phyloP scores from a whole-genome alignment of 2,329 filamentous ascomycete genomes.

The Scedosporium dehoogii region DNA sequence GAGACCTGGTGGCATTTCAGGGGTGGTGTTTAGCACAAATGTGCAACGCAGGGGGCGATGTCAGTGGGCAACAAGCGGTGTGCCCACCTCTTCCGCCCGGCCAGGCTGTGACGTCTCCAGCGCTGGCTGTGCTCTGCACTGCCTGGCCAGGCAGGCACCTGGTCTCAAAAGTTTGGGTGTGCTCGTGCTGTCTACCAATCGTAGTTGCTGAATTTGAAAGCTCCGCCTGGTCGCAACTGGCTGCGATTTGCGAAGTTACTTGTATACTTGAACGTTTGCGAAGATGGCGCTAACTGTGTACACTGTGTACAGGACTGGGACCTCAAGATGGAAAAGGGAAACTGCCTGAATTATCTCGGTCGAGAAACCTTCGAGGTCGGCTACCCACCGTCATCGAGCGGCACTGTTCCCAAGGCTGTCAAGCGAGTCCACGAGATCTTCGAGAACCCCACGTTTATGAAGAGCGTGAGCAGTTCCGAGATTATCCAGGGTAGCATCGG shows the following conservation, averaged over 20 bases:
- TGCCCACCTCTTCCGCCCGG: neutral
- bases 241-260: no score
- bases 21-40: neutral
- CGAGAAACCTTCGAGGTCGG: slow-evolving; percentile 41
- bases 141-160: neutral
- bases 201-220: no score
- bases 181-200: neutral
- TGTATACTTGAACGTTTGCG: no score
- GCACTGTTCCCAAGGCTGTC: slow-evolving; percentile 58
- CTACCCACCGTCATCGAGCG: slow-evolving; percentile 34
- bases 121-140: neutral
- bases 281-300: neutral
- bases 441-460: slow-evolving; percentile 60
- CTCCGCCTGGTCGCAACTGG: no score
- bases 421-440: slow-evolving; percentile 68
- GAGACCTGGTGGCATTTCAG: neutral
- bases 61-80: neutral
- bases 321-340: slow-evolving; percentile 53
- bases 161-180: neutral
- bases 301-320: slow-evolving; percentile 45
- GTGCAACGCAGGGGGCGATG: neutral
- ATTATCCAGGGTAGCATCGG: slow-evolving; percentile 69
- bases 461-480: slow-evolving; percentile 58
- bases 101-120: neutral
- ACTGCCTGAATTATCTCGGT: slow-evolving; percentile 44